These are phyloP conservation scores for Bipolaris zeicola DNA, from an alignment of 2,329 filamentous ascomycete genomes.

Conservation along the genomic window DNA sequence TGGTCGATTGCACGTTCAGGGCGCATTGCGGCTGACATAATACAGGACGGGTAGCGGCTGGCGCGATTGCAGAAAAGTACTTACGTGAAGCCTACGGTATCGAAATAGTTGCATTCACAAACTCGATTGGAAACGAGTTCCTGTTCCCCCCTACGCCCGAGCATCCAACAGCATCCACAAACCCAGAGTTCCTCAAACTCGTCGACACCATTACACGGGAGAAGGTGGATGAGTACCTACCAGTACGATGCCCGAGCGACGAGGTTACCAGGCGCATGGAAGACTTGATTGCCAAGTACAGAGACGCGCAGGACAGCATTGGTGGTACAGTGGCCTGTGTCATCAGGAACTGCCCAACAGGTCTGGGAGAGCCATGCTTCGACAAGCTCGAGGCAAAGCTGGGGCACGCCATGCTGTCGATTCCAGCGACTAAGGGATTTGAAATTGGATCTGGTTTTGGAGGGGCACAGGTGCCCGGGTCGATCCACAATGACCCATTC, in stretches of 20 bases:
- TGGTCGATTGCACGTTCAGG: background rate
- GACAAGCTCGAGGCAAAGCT: conserved; percentile 93
- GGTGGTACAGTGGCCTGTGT: conserved; percentile 95
- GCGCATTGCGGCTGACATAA: conserved; percentile 18
- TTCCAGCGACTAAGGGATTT: conserved; percentile 94
- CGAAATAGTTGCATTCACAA: conserved; percentile 89
- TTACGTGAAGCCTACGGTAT: conserved; percentile 78
- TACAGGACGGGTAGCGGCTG: conserved; percentile 81
- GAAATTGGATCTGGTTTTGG: conserved; percentile 93
- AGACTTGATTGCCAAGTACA: conserved; percentile 75
- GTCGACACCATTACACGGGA: conserved; percentile 73
- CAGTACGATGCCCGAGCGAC: conserved; percentile 81
- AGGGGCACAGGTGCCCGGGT: conserved; percentile 84
- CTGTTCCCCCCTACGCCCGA: conserved; percentile 72
- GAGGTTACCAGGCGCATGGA: conserved; percentile 73
- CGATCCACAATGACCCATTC: conserved; percentile 91
- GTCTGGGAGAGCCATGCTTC: conserved; percentile 91
- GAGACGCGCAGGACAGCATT: conserved; percentile 83
- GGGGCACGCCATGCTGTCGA: conserved; percentile 91
- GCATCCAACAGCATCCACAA: conserved; percentile 71
- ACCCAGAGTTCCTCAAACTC: conserved; percentile 79
- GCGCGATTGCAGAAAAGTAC: conserved; percentile 93
- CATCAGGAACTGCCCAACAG: conserved; percentile 81
- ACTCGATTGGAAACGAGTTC: conserved; percentile 79
- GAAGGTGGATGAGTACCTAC: conserved; percentile 81